Evolutionary conservation across 2,329 filamentous ascomycete species (phyloP).

Genomic region (Diaporthe longicolla): DNA sequence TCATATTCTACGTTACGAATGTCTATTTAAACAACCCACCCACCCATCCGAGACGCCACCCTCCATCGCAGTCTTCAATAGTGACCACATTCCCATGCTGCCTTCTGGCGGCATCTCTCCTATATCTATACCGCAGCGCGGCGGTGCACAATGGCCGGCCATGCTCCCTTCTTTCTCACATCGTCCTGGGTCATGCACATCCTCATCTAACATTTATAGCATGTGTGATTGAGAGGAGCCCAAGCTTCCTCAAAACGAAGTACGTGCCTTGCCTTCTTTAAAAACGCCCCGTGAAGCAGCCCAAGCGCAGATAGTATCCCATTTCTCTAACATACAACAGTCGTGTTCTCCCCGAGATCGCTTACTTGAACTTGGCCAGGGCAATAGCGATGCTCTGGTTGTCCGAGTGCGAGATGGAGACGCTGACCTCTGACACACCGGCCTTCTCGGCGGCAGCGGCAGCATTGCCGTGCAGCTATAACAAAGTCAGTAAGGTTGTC

Average conservation of each 20-base stretch:
- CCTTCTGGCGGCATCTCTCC: not conserved
- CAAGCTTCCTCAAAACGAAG: not conserved
- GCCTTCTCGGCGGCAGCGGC: slow-evolving; percentile 86
- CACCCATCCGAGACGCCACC: not conserved
- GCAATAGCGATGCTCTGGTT: slow-evolving; percentile 95
- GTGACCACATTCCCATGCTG: not conserved
- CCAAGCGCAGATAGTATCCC: slow-evolving; percentile 13
- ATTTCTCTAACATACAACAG: not conserved
- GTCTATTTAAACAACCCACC: slow-evolving; percentile 7
- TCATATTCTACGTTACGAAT: slow-evolving; percentile 28
- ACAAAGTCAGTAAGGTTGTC: slow-evolving; percentile 55
- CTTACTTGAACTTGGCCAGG: slow-evolving; percentile 79
- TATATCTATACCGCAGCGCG: slow-evolving; percentile 1
- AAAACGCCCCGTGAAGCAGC: slow-evolving; percentile 34
- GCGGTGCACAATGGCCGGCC: not conserved
- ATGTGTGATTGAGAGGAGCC: not conserved
- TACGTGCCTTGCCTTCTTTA: too few relatives aligned
- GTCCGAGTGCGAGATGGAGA: slow-evolving; percentile 97
- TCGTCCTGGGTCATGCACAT: not conserved
- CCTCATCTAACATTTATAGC: slow-evolving; percentile 30
- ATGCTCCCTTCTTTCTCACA: not conserved
- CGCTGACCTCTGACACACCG: slow-evolving; percentile 88
- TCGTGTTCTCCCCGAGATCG: not conserved
- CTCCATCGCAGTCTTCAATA: not conserved
- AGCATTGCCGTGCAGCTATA: slow-evolving; percentile 87